Conservation (phyloP, 2,329 filamentous ascomycete genomes). For the Aspergillus sp. region DNA sequence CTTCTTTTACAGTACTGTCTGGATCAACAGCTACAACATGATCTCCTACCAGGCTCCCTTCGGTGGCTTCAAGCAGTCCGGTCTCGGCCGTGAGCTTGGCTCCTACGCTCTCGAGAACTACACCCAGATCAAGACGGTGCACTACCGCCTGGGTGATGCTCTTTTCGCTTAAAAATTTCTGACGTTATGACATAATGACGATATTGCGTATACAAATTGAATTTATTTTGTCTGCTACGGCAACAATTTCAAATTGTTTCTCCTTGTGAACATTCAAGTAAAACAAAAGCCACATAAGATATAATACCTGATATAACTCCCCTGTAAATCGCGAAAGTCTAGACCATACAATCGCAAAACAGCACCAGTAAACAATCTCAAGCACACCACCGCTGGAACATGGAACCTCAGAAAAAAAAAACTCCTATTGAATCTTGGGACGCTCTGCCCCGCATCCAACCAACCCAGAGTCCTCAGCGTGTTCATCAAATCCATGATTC, state of each 20-base stretch:
- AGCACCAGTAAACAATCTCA: too few relatives aligned
- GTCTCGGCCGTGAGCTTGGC: slow-evolving; percentile 47
- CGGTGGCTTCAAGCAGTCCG: slow-evolving; percentile 47
- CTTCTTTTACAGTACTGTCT: slow-evolving; percentile 48
- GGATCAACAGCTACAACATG: slow-evolving; percentile 71
- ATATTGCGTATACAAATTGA: neutral
- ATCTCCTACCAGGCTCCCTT: slow-evolving; percentile 50
- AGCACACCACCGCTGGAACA: too few relatives aligned
- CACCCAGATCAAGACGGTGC: slow-evolving; percentile 50
- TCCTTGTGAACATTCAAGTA: too few relatives aligned
- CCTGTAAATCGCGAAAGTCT: too few relatives aligned
- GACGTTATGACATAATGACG: slow-evolving; percentile 13
- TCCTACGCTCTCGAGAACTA: slow-evolving; percentile 52
- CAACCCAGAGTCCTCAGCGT: too few relatives aligned
- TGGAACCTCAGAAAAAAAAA: too few relatives aligned
- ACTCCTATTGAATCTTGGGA: too few relatives aligned
- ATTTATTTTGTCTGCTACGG: neutral
- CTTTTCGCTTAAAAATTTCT: slow-evolving; percentile 41
- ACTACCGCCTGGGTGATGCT: slow-evolving; percentile 42
- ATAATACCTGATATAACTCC: too few relatives aligned
- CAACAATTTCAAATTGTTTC: neutral
- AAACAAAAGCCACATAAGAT: too few relatives aligned
- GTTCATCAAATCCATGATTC: too few relatives aligned
- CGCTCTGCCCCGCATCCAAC: too few relatives aligned
- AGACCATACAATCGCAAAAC: too few relatives aligned